These are phyloP conservation scores for Claviceps sp. DNA, from an alignment of 2,329 filamentous ascomycete species.

Conservation along the genomic window DNA sequence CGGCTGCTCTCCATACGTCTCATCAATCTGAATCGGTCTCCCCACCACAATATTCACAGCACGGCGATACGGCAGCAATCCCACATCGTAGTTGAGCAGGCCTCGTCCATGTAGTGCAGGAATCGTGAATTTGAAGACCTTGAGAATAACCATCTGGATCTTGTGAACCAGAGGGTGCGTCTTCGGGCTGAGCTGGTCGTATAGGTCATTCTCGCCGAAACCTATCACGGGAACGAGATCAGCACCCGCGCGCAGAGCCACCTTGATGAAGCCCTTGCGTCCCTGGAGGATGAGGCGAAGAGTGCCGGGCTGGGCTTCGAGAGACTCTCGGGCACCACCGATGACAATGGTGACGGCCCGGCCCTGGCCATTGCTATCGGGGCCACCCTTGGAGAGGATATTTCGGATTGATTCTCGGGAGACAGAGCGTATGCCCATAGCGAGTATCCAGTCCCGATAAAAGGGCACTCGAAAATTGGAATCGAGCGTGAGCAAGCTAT, in stretches of 20 bases:
- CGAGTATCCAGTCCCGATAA: constrained; percentile 87
- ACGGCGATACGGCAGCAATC: constrained; percentile 82
- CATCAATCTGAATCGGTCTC: constrained; percentile 58
- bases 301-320: constrained; percentile 70
- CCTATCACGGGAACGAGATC: constrained; percentile 84
- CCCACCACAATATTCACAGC: constrained; percentile 86
- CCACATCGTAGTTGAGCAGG: constrained; percentile 96
- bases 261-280: constrained; percentile 86
- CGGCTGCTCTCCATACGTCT: constrained; percentile 43
- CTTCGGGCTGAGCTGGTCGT: constrained; percentile 72
- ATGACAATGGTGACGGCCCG: constrained; percentile 94
- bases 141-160: constrained; percentile 73
- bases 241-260: constrained; percentile 83
- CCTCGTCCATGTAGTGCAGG: constrained; percentile 82
- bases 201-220: constrained; percentile 93
- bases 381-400: constrained; percentile 64
- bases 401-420: constrained; percentile 88
- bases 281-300: constrained; percentile 67
- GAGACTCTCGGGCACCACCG: constrained; percentile 80
- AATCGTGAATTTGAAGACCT: constrained; percentile 79
- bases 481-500: constrained; percentile 86
- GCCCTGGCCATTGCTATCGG: constrained; percentile 71
- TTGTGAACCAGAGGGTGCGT: constrained; percentile 68
- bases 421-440: constrained; percentile 77
- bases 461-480: constrained; percentile 89